Evolutionary conservation across 164 flowering plant species (phyloP).

Genomic region (Aristolochia fimbriata): DNA sequence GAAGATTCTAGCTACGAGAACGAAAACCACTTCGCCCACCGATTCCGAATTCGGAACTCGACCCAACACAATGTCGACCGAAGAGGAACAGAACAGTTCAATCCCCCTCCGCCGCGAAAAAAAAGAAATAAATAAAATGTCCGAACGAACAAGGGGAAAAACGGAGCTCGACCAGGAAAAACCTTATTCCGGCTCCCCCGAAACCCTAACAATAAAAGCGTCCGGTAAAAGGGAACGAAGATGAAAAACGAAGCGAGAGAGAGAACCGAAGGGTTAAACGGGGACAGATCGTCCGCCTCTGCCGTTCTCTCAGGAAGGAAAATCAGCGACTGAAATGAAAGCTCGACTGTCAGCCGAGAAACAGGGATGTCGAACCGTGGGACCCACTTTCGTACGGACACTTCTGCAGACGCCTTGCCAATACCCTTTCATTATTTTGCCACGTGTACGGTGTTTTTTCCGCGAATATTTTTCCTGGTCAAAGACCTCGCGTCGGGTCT

Average conservation of each 20-base stretch:
- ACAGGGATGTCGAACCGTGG: too few species aligned
- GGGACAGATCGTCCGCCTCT: not conserved
- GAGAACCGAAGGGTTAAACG: not conserved
- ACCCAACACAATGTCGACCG: not conserved
- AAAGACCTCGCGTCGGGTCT: too few species aligned
- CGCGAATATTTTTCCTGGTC: too few species aligned
- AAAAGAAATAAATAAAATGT: not conserved
- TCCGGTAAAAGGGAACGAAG: too few species aligned
- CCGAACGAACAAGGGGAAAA: too few species aligned
- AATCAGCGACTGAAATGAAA: constrained; percentile 11
- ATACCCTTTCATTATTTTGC: too few species aligned
- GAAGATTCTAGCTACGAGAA: not conserved
- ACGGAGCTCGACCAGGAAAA: not conserved
- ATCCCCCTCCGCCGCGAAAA: not conserved
- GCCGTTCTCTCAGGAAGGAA: constrained; percentile 7
- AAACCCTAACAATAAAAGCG: not conserved
- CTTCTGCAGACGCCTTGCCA: too few species aligned
- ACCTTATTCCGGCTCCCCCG: not conserved
- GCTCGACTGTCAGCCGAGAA: constrained; percentile 5
- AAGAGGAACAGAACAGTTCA: not conserved
- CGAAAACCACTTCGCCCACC: not conserved
- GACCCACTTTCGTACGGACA: too few species aligned
- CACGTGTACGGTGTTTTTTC: too few species aligned
- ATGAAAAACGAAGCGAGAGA: not conserved
- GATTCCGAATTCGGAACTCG: not conserved